Conservation (phyloP, 768 basidiomycete genomes). For the Pleurotus citrinopileatus region DNA sequence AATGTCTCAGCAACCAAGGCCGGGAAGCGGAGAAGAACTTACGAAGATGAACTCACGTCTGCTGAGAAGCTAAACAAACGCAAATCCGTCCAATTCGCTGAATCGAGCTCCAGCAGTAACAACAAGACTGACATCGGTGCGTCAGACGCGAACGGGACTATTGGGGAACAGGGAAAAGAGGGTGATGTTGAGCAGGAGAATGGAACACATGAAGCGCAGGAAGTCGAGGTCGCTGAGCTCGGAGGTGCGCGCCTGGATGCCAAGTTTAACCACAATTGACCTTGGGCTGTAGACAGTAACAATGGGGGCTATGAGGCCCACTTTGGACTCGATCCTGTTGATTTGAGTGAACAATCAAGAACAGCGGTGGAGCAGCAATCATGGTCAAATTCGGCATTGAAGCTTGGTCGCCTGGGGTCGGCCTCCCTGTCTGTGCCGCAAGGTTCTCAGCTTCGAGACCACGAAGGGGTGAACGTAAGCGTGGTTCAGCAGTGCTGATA, state of each 20-base stretch:
- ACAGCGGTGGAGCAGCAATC: constrained; percentile 47
- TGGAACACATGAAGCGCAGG: constrained; percentile 20
- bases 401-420: constrained; percentile 56
- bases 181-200: constrained; percentile 17
- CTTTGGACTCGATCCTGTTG: constrained; percentile 61
- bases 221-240: constrained; percentile 13
- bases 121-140: neutral
- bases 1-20: constrained; percentile 85
- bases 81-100: constrained; percentile 40
- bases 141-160: neutral
- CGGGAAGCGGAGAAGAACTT: constrained; percentile 49
- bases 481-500: too few species aligned
- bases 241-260: constrained; percentile 23
- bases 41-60: constrained; percentile 40
- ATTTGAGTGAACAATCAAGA: constrained; percentile 48
- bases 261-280: neutral
- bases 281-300: constrained; percentile 10
- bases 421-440: constrained; percentile 49
- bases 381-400: constrained; percentile 54
- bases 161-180: constrained; percentile 3
- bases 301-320: constrained; percentile 66
- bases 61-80: constrained; percentile 71
- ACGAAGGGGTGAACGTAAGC: too few species aligned
- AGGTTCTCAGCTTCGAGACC: constrained; percentile 27
- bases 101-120: too few species aligned